Base-by-base conservation (phyloP, 2,329 filamentous ascomycete species). In the Corniculantispora saksenae region DNA sequence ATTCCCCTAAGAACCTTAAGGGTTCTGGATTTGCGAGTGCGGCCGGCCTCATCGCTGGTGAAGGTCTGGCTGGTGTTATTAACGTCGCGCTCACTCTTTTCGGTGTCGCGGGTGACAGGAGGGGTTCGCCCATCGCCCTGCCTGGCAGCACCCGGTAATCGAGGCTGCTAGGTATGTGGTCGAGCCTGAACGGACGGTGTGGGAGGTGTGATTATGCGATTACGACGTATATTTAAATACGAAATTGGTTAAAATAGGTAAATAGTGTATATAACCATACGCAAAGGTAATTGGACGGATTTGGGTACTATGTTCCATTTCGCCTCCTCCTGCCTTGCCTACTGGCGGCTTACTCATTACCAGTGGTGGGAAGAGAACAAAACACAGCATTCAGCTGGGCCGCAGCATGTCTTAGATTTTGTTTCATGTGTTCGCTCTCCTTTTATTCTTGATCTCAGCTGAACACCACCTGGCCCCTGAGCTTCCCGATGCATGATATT, bases 11-110 rank as follows among this genome's bases (percentile, higher is more conserved):
- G 66, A 75, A 71, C 64, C 88, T 84, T 67, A 85, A 86, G 61
- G 80, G 81, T 63, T 87, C 84, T 70, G 84, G 81, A 4, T 89
- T 84, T 67, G 84, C 85, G 2, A 78, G 88, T 61, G 86, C 87
- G 0, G 86, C 86, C 19, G 86, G 87, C 65, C 73, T 88, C 60
- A 87, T 89, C 69, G 86, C 86, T 1, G 86, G 87, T 2, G 86
- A 89, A 74, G 86, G 86, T 58, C 82, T 89, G 61, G 87, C 85
- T 5, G 87, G 86, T 67, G 85, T 88, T 15, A 74, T 89, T 65
- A 87, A 87, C 68, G 86, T 86, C 8, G 77, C 76, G 4, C 69
- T 82, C 1, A 79, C 77, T 43, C 72, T 80, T 7, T 74, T 75
- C 8, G 64, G 68, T 56, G 70, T 70, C 47, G 61, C 68, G 35